Conservation (phyloP, 345 rosid species). For the Mercurialis annua region DNA sequence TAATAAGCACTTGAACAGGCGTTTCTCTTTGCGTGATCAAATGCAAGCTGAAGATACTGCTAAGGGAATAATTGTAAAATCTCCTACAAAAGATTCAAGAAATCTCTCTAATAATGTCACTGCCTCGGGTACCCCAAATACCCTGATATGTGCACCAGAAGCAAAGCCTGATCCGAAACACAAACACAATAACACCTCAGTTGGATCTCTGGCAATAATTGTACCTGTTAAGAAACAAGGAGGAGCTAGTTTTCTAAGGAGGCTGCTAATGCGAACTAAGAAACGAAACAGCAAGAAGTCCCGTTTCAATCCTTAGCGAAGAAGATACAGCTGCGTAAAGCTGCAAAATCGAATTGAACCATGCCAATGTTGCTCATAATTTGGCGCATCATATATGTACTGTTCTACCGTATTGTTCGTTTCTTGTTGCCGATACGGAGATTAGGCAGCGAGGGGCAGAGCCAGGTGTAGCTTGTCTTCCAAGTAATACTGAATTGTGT, state of each 20-base stretch:
- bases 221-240: conserved; percentile 58
- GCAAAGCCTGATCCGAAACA: conserved; percentile 27
- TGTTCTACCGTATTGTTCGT: neutral
- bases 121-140: conserved; percentile 17
- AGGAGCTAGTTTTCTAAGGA: conserved; percentile 54
- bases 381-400: neutral
- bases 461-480: neutral
- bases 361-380: neutral
- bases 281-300: conserved; percentile 53
- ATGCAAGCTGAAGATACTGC: conserved; percentile 57
- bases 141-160: conserved; percentile 30
- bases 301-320: conserved; percentile 27
- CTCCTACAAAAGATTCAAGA: conserved; percentile 26
- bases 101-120: conserved; percentile 20
- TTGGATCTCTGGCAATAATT: conserved; percentile 39
- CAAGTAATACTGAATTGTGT: neutral
- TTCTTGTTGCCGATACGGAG: neutral
- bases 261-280: conserved; percentile 65
- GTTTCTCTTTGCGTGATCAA: conserved; percentile 54
- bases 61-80: conserved; percentile 36
- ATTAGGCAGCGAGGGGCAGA: neutral
- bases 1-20: conserved; percentile 36
- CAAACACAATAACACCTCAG: conserved; percentile 19
- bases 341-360: neutral
- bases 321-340: conserved; percentile 18